A percentile compares a stretch with the other conserved stretches of the same genome.
Evolutionary conservation across 2,329 filamentous ascomycete genomes (phyloP).

Genomic region (Nectriaceae sp.): DNA sequence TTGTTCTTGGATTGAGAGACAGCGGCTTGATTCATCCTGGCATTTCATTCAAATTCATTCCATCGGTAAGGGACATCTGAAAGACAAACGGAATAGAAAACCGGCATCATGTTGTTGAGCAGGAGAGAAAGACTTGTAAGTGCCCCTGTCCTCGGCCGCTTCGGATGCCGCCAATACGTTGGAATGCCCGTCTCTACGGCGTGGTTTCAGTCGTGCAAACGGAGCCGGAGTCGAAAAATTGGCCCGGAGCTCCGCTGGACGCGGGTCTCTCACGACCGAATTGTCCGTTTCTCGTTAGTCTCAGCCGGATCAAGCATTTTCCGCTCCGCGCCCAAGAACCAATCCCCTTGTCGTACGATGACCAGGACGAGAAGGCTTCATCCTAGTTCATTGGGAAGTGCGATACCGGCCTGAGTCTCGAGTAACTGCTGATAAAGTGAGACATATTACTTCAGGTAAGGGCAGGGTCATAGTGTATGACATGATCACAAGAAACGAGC

Average conservation of each 20-base stretch:
- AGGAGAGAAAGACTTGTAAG: constrained; percentile 4
- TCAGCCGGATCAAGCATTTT: not conserved
- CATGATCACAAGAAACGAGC: not conserved
- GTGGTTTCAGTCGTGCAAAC: constrained; percentile 17
- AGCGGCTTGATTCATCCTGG: constrained; percentile 20
- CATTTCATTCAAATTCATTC: constrained; percentile 15
- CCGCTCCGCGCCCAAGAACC: not conserved
- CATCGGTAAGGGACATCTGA: constrained; percentile 12
- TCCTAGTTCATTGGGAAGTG: too few species aligned
- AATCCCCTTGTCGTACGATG: not conserved
- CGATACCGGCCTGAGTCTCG: too few species aligned
- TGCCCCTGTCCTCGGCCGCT: constrained; percentile 13
- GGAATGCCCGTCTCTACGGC: constrained; percentile 14
- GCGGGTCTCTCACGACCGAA: constrained; percentile 1
- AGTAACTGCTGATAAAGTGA: too few species aligned
- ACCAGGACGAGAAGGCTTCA: too few species aligned
- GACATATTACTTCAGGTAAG: too few species aligned
- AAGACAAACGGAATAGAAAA: constrained; percentile 23
- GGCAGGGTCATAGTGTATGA: too few species aligned
- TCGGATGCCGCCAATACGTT: constrained; percentile 15
- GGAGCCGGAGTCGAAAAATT: constrained; percentile 29
- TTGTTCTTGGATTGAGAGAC: constrained; percentile 33
- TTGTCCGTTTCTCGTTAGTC: not conserved
- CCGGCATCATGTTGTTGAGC: constrained; percentile 15
- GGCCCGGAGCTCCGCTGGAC: constrained; percentile 31